Evolutionary conservation across 1,284 basidiomycete species (phyloP).

Genomic region (Phellopilus nigrolimitatus): DNA sequence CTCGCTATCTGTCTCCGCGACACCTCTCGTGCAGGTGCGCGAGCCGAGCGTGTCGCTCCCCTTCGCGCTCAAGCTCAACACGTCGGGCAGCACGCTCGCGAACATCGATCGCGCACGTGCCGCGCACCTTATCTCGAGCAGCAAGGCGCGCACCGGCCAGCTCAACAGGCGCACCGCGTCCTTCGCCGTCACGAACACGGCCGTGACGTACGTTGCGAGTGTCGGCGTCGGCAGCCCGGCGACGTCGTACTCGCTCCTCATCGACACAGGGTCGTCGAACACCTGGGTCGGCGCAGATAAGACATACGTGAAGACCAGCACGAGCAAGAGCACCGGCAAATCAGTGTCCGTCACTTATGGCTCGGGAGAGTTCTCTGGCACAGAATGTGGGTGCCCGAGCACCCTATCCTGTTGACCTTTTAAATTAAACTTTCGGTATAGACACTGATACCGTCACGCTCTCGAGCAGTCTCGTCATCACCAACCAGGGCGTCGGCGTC

Average conservation of each 20-base stretch:
- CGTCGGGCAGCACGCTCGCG: neutral
- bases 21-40: constrained; percentile 10
- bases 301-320: constrained; percentile 10
- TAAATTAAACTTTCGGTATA: neutral
- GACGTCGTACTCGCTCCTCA: constrained; percentile 15
- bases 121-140: neutral
- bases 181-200: constrained; percentile 9
- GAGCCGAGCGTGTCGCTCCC: constrained; percentile 9
- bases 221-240: too few species aligned
- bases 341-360: constrained; percentile 19
- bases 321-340: constrained; percentile 11
- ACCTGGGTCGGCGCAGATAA: constrained; percentile 22
- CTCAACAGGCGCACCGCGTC: constrained; percentile 5
- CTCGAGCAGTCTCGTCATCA: constrained; percentile 29
- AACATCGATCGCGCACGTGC: constrained; percentile 17
- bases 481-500: constrained; percentile 53
- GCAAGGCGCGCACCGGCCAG: neutral
- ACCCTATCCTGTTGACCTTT: neutral
- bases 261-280: constrained; percentile 23
- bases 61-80: constrained; percentile 9
- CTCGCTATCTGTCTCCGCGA: too few species aligned
- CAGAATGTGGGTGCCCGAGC: constrained; percentile 16
- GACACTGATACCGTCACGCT: constrained; percentile 30
- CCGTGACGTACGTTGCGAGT: constrained; percentile 1
- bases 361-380: constrained; percentile 18